Percentiles rank a stretch among this genome's conserved stretches.
These are phyloP conservation scores for Mucor mucedo DNA, from an alignment of 371 early-diverging fungal species.

Conservation along the genomic window DNA sequence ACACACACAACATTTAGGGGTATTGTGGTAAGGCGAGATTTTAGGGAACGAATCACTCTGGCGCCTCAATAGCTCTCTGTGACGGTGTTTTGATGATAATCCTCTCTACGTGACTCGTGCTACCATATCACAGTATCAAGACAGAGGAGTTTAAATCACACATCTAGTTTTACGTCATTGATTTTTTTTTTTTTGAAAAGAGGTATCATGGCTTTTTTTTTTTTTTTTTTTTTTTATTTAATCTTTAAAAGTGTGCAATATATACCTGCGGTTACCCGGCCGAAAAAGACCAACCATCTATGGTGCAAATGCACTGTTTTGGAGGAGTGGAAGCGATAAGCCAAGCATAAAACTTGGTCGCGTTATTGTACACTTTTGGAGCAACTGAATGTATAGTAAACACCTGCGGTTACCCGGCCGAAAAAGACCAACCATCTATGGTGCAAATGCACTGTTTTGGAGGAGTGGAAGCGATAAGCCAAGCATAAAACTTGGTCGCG, in stretches of 20 bases:
- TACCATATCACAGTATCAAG: too few relatives aligned
- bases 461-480: slow-evolving; percentile 16
- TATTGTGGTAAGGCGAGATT: too few relatives aligned
- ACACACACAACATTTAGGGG: too few relatives aligned
- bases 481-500: slow-evolving; percentile 10
- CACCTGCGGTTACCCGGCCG: slow-evolving; percentile 10
- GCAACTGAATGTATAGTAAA: slow-evolving; percentile 2
- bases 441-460: slow-evolving; percentile 15
- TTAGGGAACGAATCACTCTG: too few relatives aligned
- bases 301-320: slow-evolving; percentile 15
- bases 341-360: slow-evolving; percentile 12
- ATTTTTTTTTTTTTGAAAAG: slow-evolving; percentile 4
- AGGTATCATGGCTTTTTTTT: slow-evolving; percentile 1
- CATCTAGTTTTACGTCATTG: too few relatives aligned
- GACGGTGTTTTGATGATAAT: too few relatives aligned
- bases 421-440: slow-evolving; percentile 11
- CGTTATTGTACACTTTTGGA: slow-evolving; percentile 8
- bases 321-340: slow-evolving; percentile 15
- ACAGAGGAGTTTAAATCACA: too few relatives aligned
- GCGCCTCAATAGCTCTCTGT: too few relatives aligned
- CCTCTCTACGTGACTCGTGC: too few relatives aligned
- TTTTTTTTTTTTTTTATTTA: background rate
- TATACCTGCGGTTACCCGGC: slow-evolving; percentile 6
- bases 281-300: slow-evolving; percentile 11
- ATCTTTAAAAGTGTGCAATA: slow-evolving; percentile 3